These are phyloP conservation scores for Byssochlamys sp. DNA, from an alignment of 2,329 filamentous ascomycete species.

Conservation along the genomic window DNA sequence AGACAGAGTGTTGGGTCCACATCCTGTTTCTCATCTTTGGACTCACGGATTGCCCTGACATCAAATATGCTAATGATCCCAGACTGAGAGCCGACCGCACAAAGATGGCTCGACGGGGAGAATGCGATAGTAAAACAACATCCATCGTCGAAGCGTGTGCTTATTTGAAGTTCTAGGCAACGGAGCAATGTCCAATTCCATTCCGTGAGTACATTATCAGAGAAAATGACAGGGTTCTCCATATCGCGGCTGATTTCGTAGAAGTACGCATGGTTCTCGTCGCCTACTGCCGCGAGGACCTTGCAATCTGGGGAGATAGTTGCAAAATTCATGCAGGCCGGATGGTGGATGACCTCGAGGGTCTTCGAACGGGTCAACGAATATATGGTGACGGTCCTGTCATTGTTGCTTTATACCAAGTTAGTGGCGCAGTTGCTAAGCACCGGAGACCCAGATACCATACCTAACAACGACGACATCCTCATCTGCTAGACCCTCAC, in stretches of 20 bases:
- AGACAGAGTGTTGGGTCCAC: slow-evolving; percentile 53
- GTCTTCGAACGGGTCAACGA: slow-evolving; percentile 59
- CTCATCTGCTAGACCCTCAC: slow-evolving; percentile 41
- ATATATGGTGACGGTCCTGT: slow-evolving; percentile 78
- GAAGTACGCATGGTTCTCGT: slow-evolving; percentile 77
- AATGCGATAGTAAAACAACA: slow-evolving; percentile 42
- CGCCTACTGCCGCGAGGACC: slow-evolving; percentile 72
- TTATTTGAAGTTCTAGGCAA: slow-evolving; percentile 32
- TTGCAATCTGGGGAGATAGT: slow-evolving; percentile 84
- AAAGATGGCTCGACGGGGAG: slow-evolving; percentile 40
- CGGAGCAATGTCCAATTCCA: slow-evolving; percentile 35
- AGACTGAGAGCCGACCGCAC: slow-evolving; percentile 42
- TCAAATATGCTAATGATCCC: slow-evolving; percentile 40
- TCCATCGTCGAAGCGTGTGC: slow-evolving; percentile 30
- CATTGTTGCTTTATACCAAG: slow-evolving; percentile 69
- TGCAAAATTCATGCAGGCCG: slow-evolving; percentile 83
- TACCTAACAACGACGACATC: slow-evolving; percentile 46
- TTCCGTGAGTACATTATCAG: slow-evolving; percentile 24
- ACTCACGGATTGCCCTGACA: slow-evolving; percentile 21
- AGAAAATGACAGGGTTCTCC: slow-evolving; percentile 14
- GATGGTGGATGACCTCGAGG: slow-evolving; percentile 62
- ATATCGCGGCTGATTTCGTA: slow-evolving; percentile 45
- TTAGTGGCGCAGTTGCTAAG: slow-evolving; percentile 43
- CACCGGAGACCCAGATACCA: neutral
- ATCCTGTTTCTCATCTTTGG: slow-evolving; percentile 12